Percentiles rank a stretch among this genome's conserved stretches.
Evolutionary conservation across 768 basidiomycete genomes (phyloP).

Genomic region (Lentinula raphanica): DNA sequence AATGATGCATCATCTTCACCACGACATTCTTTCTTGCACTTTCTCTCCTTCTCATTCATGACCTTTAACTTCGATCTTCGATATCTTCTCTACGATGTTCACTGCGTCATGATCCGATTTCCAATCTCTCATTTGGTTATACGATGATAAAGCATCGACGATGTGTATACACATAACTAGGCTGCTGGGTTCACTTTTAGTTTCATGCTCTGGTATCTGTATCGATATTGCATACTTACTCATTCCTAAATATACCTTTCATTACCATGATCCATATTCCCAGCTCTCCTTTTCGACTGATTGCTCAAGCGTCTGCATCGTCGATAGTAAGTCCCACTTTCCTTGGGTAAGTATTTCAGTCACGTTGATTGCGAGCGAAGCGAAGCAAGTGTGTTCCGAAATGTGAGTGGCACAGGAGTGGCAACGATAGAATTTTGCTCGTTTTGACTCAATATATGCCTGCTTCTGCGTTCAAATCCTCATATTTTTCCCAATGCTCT

Average conservation of each 20-base stretch:
- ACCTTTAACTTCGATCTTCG: neutral
- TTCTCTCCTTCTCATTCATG: neutral
- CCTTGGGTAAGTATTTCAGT: too few relatives aligned
- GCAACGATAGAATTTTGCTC: too few relatives aligned
- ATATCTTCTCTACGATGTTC: neutral
- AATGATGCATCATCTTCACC: neutral
- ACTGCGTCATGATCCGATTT: neutral
- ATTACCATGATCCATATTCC: neutral
- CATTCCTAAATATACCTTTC: neutral
- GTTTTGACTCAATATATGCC: too few relatives aligned
- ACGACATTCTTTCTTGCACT: neutral
- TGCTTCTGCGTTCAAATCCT: too few relatives aligned
- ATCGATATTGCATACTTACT: conserved; percentile 1
- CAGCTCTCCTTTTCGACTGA: too few relatives aligned
- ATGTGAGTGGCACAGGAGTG: too few relatives aligned
- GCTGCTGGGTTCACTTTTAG: neutral
- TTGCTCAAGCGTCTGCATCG: too few relatives aligned
- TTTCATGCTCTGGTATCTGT: neutral
- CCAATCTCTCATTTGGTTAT: neutral
- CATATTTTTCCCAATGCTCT: too few relatives aligned
- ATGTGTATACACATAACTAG: neutral
- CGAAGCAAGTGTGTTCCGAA: too few relatives aligned
- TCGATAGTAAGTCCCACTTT: too few relatives aligned
- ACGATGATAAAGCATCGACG: neutral
- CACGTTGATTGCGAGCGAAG: too few relatives aligned